Percentiles rank a stretch among this genome's conserved stretches.
Conservation (phyloP, 1,284 basidiomycete species). For the Ceratobasidium sp. region DNA sequence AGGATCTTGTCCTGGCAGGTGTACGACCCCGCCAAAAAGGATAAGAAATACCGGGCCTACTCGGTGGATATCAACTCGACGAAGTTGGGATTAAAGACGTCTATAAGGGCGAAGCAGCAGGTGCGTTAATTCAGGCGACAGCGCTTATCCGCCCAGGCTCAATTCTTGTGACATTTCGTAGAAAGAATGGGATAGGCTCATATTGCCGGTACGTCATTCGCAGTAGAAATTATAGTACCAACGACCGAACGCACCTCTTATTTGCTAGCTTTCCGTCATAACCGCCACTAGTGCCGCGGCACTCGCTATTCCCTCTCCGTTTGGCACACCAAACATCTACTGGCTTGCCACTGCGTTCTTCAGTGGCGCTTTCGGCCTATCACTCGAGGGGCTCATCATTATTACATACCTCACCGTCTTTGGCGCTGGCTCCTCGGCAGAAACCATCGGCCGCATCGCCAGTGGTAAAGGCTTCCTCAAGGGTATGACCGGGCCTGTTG, state of each 20-base stretch:
- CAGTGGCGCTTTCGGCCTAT: constrained; percentile 38
- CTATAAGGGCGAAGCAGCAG: constrained; percentile 17
- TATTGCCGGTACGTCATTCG: constrained; percentile 9
- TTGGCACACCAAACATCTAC: constrained; percentile 28
- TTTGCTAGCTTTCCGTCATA: constrained; percentile 20
- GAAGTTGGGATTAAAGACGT: constrained; percentile 13
- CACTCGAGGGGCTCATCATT: constrained; percentile 40
- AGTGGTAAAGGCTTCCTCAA: constrained; percentile 34
- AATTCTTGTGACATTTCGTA: neutral
- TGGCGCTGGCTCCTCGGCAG: constrained; percentile 30
- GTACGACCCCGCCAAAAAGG: constrained; percentile 16
- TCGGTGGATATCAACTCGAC: neutral
- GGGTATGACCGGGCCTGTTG: constrained; percentile 31
- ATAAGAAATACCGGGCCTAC: neutral
- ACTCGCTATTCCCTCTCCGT: constrained; percentile 44
- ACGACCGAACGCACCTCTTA: neutral
- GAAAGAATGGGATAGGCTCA: constrained; percentile 38
- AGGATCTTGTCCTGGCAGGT: neutral
- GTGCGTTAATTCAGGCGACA: neutral
- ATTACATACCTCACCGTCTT: constrained; percentile 44
- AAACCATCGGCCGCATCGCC: constrained; percentile 38
- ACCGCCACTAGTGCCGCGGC: constrained; percentile 41
- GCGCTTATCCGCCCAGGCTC: too few species aligned
- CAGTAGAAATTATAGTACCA: neutral
- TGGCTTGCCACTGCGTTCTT: constrained; percentile 34